Base-by-base conservation (phyloP, 2,329 filamentous ascomycete species). In the Paraphoma sp. region DNA sequence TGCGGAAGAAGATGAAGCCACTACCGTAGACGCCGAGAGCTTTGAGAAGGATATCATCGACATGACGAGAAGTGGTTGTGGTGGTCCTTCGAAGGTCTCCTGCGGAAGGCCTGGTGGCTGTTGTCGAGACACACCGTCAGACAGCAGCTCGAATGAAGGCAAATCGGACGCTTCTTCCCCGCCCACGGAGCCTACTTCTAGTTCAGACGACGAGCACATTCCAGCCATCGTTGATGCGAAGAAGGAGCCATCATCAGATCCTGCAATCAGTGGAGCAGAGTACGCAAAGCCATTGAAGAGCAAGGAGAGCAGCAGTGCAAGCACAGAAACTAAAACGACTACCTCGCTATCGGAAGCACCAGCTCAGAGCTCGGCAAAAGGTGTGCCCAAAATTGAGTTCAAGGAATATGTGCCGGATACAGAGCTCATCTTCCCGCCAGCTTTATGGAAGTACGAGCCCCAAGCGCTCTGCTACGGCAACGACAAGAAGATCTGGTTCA, bases 321-420 rank as follows among this genome's bases (percentile, higher is more conserved):
- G 50, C 12, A 43, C 54, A 40, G 69, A 91, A 70, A 90, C 88
- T 0, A 81, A 84, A 71, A 82, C 55, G 57, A 70, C 53, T 51
- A 75, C 60, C 57, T 72, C 56, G 10, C 69, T 73, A 9, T 11
- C 45, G 2, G 63, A 69, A 12, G 67, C 78, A 33, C 75, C 78
- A 1, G 70, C 79, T 16, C 81, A 82, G 53, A 80, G 78, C 45
- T 96, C 96, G 0, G 55, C 60, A 23, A 54, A 69, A 4, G 73
- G 74, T 1, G 29, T 76, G 3, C 71, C 73, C 87, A 89, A 0
- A 85, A 89, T 23, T 89, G 93, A 11, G 0, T 96, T 97, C 73
- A 94, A 96, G 69, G 89, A 93, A 67, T 97, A 97, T 75, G 89
- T 90, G 40, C 90, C 92, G 3, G 90, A 95, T 47, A 96, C 93